These are phyloP conservation scores for Solanum ahanhuiri DNA, from an alignment of 257 asterid species.

Conservation along the genomic window DNA sequence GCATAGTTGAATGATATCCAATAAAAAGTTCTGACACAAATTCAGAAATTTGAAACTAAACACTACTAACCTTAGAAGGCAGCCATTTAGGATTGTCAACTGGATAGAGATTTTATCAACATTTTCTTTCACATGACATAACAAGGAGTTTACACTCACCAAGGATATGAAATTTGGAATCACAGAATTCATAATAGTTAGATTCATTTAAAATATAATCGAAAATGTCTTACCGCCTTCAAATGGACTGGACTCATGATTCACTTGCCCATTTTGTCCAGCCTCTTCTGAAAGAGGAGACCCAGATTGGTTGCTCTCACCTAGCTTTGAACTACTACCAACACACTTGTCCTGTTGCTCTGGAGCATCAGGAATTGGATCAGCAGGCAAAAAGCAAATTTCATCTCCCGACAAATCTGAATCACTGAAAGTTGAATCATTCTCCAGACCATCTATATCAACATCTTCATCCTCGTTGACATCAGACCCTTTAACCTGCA, in stretches of 20 bases:
- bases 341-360: constrained; percentile 57
- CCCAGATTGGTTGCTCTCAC: constrained; percentile 55
- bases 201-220: neutral
- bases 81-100: neutral
- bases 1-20: neutral
- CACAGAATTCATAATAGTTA: neutral
- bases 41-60: neutral
- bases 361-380: constrained; percentile 62
- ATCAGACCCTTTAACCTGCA: constrained; percentile 64
- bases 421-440: constrained; percentile 79
- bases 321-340: constrained; percentile 45
- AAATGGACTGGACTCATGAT: constrained; percentile 55
- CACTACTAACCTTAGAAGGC: neutral
- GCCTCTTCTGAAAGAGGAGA: constrained; percentile 76
- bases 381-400: constrained; percentile 66
- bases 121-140: neutral
- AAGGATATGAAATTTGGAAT: neutral
- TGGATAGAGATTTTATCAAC: neutral
- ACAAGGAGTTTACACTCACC: neutral
- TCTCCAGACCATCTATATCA: constrained; percentile 56
- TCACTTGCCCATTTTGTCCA: constrained; percentile 57
- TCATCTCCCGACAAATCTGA: constrained; percentile 81
- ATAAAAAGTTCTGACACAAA: neutral
- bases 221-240: constrained; percentile 41
- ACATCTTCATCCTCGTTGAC: constrained; percentile 69